Conservation (phyloP, 2,329 filamentous ascomycete species). For the Penicillium sp. region DNA sequence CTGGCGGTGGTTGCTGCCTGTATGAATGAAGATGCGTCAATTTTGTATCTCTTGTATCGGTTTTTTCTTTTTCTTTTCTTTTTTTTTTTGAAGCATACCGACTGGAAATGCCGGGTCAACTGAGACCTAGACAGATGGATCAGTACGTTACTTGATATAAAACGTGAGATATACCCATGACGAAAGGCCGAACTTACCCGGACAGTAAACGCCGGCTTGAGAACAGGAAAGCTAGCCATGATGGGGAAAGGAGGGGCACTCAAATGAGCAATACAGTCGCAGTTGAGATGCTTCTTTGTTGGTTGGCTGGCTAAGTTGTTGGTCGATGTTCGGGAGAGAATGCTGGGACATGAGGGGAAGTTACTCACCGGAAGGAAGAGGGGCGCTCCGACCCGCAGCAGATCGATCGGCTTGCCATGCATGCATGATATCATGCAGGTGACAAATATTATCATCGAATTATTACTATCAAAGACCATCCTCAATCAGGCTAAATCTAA, state of each 20-base stretch:
- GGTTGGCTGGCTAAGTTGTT: not conserved
- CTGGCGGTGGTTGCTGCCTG: conserved; percentile 35
- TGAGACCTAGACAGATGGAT: conserved; percentile 23
- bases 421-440: too few species aligned
- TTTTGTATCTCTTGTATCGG: not conserved
- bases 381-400: too few species aligned
- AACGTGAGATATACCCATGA: not conserved
- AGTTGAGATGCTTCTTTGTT: not conserved
- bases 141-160: not conserved
- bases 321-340: not conserved
- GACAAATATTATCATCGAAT: too few species aligned
- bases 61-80: not conserved
- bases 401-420: too few species aligned
- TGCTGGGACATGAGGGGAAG: not conserved
- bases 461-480: too few species aligned
- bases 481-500: too few species aligned
- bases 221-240: conserved; percentile 36
- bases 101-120: conserved; percentile 28
- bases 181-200: conserved; percentile 21
- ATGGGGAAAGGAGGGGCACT: not conserved
- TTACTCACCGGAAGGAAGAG: not conserved
- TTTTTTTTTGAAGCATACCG: conserved; percentile 22
- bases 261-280: not conserved
- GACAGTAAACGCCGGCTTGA: conserved; percentile 40
- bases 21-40: not conserved